These are phyloP conservation scores for Nicotiana tomentosiformis DNA, from an alignment of 257 asterid genomes.

Conservation along the genomic window DNA sequence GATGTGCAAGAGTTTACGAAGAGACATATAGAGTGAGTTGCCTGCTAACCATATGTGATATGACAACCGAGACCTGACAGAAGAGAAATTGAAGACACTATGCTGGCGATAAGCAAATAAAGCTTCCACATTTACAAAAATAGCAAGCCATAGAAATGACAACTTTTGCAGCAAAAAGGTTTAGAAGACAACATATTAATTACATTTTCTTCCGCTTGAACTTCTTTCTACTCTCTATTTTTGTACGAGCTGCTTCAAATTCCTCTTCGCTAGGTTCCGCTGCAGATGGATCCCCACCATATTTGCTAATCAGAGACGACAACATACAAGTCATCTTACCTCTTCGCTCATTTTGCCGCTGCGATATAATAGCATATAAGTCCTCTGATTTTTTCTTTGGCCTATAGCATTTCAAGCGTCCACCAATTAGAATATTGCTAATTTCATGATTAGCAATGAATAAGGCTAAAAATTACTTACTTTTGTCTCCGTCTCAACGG, in stretches of 20 bases:
- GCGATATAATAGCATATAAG: slow-evolving; percentile 57
- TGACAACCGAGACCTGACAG: too few relatives aligned
- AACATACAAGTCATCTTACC: slow-evolving; percentile 71
- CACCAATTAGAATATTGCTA: background rate
- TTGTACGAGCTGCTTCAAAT: slow-evolving; percentile 69
- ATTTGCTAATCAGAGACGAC: slow-evolving; percentile 64
- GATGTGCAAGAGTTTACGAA: too few relatives aligned
- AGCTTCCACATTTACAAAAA: background rate
- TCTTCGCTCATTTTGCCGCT: slow-evolving; percentile 64
- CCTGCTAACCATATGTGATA: too few relatives aligned
- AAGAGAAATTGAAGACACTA: background rate
- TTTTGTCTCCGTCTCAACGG: slow-evolving; percentile 55
- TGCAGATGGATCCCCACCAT: slow-evolving; percentile 44
- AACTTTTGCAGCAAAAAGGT: slow-evolving; percentile 1
- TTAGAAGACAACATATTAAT: background rate
- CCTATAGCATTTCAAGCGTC: slow-evolving; percentile 27
- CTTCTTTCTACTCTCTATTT: slow-evolving; percentile 47
- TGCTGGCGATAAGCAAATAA: background rate
- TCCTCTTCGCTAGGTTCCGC: slow-evolving; percentile 84
- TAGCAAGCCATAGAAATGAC: background rate
- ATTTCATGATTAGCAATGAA: background rate
- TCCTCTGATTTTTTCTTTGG: slow-evolving; percentile 60
- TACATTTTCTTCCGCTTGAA: slow-evolving; percentile 48
- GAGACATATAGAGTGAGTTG: too few relatives aligned
- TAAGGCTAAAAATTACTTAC: slow-evolving; percentile 28